phyloP scores from a whole-genome alignment of 164 flowering plant genomes.

The Annona cherimola region DNA sequence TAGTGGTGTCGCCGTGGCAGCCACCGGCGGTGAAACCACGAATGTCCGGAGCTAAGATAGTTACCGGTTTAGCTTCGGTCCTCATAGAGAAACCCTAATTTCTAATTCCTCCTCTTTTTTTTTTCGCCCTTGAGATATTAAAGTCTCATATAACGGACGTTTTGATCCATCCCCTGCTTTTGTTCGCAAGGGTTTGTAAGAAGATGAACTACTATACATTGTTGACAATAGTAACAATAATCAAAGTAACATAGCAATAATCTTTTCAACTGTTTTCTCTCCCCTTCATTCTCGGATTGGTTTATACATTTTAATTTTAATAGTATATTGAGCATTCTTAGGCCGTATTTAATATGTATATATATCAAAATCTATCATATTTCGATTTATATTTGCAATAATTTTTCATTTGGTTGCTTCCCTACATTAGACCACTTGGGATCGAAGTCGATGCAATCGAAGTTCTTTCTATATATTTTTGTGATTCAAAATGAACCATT shows the following conservation, averaged over 20 bases:
- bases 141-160: not conserved
- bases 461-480: too few species aligned
- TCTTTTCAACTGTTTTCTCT: too few species aligned
- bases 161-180: not conserved
- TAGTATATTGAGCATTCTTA: too few species aligned
- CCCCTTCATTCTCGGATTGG: too few species aligned
- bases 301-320: too few species aligned
- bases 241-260: not conserved
- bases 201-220: not conserved
- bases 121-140: not conserved
- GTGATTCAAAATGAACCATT: too few species aligned
- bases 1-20: slow-evolving; percentile 33
- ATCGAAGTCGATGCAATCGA: too few species aligned
- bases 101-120: not conserved
- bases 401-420: too few species aligned
- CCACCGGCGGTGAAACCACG: slow-evolving; percentile 49
- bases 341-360: too few species aligned
- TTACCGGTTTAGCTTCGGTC: slow-evolving; percentile 65
- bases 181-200: slow-evolving; percentile 3
- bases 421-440: too few species aligned
- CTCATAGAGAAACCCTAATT: slow-evolving; percentile 39
- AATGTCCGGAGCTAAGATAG: slow-evolving; percentile 38
- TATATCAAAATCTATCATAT: too few species aligned
- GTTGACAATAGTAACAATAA: not conserved
- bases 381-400: too few species aligned